Percentiles rank a stretch among this genome's conserved stretches.
Evolutionary conservation across 2,329 filamentous ascomycete genomes (phyloP).

Genomic region (Fusarium udum): DNA sequence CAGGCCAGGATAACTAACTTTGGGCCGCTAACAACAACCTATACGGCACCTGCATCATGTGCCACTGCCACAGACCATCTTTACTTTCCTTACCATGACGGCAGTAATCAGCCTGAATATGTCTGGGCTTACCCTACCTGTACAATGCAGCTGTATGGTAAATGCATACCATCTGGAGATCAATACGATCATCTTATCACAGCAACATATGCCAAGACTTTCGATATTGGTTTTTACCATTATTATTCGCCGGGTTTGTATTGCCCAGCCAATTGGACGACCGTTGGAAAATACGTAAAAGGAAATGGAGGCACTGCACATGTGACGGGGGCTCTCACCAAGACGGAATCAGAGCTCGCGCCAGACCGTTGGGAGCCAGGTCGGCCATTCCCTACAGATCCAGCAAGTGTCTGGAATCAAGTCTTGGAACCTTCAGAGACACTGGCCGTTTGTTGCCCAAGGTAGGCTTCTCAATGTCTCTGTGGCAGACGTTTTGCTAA

Average conservation of each 20-base stretch:
- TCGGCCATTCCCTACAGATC: background rate
- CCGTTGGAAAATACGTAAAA: background rate
- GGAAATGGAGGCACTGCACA: background rate
- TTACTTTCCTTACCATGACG: background rate
- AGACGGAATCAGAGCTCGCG: background rate
- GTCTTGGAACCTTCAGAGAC: slow-evolving; percentile 26
- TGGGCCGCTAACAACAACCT: background rate
- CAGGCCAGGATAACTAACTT: background rate
- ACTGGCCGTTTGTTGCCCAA: slow-evolving; percentile 38
- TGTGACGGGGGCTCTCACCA: background rate
- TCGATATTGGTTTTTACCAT: background rate
- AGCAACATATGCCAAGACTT: background rate
- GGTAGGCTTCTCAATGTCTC: background rate
- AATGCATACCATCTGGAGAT: background rate
- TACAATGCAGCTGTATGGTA: background rate
- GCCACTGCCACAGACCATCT: background rate
- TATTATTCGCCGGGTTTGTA: background rate
- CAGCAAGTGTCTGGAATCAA: background rate
- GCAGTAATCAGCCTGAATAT: background rate
- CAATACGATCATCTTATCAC: background rate
- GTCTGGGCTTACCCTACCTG: background rate
- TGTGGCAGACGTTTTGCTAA: background rate
- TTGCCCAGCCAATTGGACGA: background rate
- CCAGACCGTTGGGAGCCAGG: fast-evolving
- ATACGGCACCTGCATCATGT: background rate